phyloP scores from a whole-genome alignment of 2,329 filamentous ascomycete species.

The Pseudogymnoascus sp. region DNA sequence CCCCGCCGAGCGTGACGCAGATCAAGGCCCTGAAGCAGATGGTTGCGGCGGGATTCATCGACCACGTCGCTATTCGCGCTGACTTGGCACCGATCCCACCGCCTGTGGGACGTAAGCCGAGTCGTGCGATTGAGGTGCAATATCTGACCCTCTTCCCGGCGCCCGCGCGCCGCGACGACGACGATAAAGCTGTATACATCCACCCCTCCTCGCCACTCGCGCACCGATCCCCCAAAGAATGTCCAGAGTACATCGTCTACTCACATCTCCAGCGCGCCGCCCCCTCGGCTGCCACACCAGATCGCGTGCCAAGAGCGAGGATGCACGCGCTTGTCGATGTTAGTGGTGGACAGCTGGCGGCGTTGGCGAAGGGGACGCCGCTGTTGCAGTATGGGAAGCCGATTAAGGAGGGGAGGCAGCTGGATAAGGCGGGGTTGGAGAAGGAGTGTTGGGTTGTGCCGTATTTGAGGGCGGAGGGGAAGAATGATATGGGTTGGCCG shows the following conservation, averaged over 20 bases:
- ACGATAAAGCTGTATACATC: slow-evolving; percentile 67
- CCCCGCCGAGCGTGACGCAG: slow-evolving; percentile 58
- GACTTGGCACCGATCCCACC: slow-evolving; percentile 74
- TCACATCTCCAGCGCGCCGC: slow-evolving; percentile 70
- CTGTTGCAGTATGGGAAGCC: slow-evolving; percentile 83
- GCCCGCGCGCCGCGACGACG: slow-evolving; percentile 41
- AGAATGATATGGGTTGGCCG: slow-evolving; percentile 69
- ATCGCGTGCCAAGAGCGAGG: slow-evolving; percentile 64
- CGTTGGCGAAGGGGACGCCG: slow-evolving; percentile 77
- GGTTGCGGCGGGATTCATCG: slow-evolving; percentile 84
- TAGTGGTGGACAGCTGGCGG: slow-evolving; percentile 66
- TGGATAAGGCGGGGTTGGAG: slow-evolving; percentile 38
- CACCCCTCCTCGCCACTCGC: slow-evolving; percentile 81
- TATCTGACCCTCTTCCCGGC: slow-evolving; percentile 80
- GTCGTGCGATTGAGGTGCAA: slow-evolving; percentile 83
- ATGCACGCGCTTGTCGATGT: slow-evolving; percentile 85
- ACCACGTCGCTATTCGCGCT: slow-evolving; percentile 86
- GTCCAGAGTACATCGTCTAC: slow-evolving; percentile 85
- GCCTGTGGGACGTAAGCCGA: slow-evolving; percentile 61
- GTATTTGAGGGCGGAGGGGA: slow-evolving; percentile 63
- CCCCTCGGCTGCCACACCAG: slow-evolving; percentile 38
- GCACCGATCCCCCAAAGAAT: slow-evolving; percentile 60
- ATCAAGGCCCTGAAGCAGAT: slow-evolving; percentile 83
- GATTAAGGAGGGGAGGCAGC: slow-evolving; percentile 67
- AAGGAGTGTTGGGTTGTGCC: slow-evolving; percentile 82